Evolutionary conservation across 306 rosid genomes (phyloP).

Genomic region (Carpinus fangiana): DNA sequence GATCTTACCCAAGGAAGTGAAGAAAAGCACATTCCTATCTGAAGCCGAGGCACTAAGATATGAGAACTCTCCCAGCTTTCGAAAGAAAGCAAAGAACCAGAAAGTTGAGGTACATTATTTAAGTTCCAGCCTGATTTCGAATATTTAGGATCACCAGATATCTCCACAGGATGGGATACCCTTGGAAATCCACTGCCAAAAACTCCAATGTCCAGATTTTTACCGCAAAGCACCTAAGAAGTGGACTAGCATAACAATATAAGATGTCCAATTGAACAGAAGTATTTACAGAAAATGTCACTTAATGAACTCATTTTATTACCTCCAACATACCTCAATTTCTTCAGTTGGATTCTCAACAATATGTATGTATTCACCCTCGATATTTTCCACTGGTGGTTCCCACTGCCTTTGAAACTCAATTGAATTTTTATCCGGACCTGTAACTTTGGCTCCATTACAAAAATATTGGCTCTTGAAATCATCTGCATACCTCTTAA

Average conservation of each 20-base stretch:
- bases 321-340: constrained; percentile 63
- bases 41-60: constrained; percentile 47
- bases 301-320: constrained; percentile 6
- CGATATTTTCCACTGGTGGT: constrained; percentile 70
- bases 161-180: constrained; percentile 30
- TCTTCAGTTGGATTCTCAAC: constrained; percentile 75
- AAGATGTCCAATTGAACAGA: constrained; percentile 23
- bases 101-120: constrained; percentile 48
- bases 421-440: constrained; percentile 32
- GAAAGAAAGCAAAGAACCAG: constrained; percentile 82
- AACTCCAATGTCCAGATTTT: constrained; percentile 39
- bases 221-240: constrained; percentile 63
- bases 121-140: constrained; percentile 82
- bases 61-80: constrained; percentile 53
- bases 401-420: constrained; percentile 43
- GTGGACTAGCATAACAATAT: constrained; percentile 29
- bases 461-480: constrained; percentile 69
- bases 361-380: constrained; percentile 78
- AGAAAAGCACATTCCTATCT: constrained; percentile 89
- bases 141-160: constrained; percentile 38
- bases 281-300: constrained; percentile 26
- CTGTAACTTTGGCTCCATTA: constrained; percentile 28
- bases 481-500: constrained; percentile 72
- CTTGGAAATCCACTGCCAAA: constrained; percentile 73
- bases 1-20: constrained; percentile 69